phyloP scores from a whole-genome alignment of 306 rosid species.

The Rosa chinensis region DNA sequence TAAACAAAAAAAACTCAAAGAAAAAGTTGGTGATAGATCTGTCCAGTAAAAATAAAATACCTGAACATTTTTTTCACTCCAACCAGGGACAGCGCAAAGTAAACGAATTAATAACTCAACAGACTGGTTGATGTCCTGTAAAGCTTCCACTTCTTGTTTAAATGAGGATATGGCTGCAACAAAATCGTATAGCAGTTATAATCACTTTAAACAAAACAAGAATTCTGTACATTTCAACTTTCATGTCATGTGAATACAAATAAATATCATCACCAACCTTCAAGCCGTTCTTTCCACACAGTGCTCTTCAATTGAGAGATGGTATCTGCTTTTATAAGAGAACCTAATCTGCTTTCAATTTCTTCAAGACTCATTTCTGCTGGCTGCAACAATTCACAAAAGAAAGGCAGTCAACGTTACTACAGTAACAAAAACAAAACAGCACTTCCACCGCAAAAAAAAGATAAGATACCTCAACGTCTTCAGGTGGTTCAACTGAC shows the following conservation, averaged over 20 bases:
- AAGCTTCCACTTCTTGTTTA: conserved; percentile 80
- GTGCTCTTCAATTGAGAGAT: conserved; percentile 77
- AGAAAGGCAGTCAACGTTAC: conserved; percentile 5
- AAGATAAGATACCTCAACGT: conserved; percentile 67
- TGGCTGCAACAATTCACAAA: conserved; percentile 53
- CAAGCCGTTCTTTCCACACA: conserved; percentile 96
- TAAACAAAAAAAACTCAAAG: conserved; percentile 1
- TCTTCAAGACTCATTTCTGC: conserved; percentile 96
- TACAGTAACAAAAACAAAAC: conserved; percentile 4
- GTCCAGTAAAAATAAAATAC: conserved; percentile 34
- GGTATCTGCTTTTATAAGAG: conserved; percentile 75
- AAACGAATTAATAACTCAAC: conserved; percentile 82
- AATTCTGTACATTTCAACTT: background rate
- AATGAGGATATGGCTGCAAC: conserved; percentile 77
- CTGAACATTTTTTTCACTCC: conserved; percentile 99
- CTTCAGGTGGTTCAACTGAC: conserved; percentile 69
- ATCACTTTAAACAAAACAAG: background rate
- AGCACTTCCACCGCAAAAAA: conserved; percentile 5
- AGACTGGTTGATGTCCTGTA: conserved; percentile 61
- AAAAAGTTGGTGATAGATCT: conserved; percentile 15
- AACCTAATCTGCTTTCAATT: conserved; percentile 87
- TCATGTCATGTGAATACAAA: conserved; percentile 4
- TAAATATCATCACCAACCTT: conserved; percentile 53
- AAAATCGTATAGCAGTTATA: conserved; percentile 27
- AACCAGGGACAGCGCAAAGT: conserved; percentile 87